phyloP scores from a whole-genome alignment of 2,329 filamentous ascomycete species.

The Aspergillus sclerotialis region DNA sequence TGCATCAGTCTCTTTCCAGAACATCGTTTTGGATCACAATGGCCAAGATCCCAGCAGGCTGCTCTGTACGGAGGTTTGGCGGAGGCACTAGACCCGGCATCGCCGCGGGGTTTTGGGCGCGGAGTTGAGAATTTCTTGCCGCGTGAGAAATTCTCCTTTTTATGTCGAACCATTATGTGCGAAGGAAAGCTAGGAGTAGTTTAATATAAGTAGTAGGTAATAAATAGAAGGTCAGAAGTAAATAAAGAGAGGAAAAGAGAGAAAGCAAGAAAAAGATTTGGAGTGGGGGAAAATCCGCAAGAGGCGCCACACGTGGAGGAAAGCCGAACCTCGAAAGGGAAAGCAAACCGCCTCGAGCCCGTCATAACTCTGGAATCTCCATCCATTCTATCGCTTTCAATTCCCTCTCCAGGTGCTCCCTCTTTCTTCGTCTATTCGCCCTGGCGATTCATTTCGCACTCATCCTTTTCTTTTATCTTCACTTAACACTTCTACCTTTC shows the following conservation, averaged over 20 bases:
- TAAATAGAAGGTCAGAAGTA: not conserved
- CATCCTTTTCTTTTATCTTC: constrained; percentile 4
- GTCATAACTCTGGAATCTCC: no score
- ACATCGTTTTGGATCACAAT: constrained; percentile 95
- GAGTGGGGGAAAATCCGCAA: constrained; percentile 1
- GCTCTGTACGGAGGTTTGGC: constrained; percentile 65
- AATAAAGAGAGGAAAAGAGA: not conserved
- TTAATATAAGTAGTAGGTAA: not conserved
- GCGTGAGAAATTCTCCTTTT: constrained; percentile 72
- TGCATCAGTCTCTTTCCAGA: constrained; percentile 93
- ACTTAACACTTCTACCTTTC: constrained; percentile 3
- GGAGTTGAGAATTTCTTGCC: constrained; percentile 65
- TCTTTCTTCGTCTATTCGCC: not conserved
- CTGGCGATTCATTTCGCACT: constrained; percentile 3
- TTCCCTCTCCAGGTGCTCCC: no score
- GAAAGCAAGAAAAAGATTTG: not conserved
- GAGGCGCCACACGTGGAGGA: constrained; percentile 2
- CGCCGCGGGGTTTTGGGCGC: constrained; percentile 42
- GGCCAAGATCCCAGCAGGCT: constrained; percentile 94
- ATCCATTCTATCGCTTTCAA: no score
- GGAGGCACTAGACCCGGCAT: constrained; percentile 29
- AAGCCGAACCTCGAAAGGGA: constrained; percentile 4
- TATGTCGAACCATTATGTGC: constrained; percentile 90
- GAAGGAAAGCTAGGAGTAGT: not conserved
- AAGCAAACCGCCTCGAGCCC: no score